phyloP scores from a whole-genome alignment of 2,329 filamentous ascomycete species.

The Phialophora macrospora region DNA sequence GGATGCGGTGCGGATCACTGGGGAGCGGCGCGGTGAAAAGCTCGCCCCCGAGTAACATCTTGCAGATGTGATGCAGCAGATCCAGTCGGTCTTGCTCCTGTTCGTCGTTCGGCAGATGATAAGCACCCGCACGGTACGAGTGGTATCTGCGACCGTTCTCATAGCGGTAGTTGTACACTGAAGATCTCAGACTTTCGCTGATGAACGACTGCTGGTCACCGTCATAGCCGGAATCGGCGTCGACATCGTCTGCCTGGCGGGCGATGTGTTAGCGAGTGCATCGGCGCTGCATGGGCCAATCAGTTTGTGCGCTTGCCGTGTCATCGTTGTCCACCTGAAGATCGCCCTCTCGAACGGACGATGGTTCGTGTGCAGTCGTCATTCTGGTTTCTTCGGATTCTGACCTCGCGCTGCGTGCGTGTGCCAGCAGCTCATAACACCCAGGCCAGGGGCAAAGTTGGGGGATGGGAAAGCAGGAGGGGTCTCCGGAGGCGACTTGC shows the following conservation, averaged over 20 bases:
- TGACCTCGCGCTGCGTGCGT: no score
- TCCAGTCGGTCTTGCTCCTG: slow-evolving; percentile 11
- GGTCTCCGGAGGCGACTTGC: background rate
- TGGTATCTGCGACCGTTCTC: slow-evolving; percentile 12
- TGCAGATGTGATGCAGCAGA: slow-evolving; percentile 11
- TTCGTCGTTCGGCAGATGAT: slow-evolving; percentile 10
- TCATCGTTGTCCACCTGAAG: background rate
- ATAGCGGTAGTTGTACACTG: slow-evolving; percentile 13
- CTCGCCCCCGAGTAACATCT: slow-evolving; percentile 4
- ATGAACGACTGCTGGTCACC: background rate
- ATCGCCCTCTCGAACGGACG: background rate
- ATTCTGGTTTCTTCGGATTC: background rate
- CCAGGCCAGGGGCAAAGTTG: no score
- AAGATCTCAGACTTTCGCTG: slow-evolving; percentile 6
- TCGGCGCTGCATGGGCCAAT: background rate
- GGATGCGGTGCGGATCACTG: slow-evolving; percentile 5
- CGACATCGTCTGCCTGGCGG: background rate
- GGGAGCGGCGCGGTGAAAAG: slow-evolving; percentile 9
- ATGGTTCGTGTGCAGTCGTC: background rate
- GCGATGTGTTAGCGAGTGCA: background rate
- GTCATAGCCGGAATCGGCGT: slow-evolving; percentile 6
- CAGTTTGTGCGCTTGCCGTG: background rate
- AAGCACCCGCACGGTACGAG: slow-evolving; percentile 7
- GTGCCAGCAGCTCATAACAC: no score
- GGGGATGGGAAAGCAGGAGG: background rate